Base-by-base conservation (phyloP, 768 basidiomycete genomes). In the Mycena alexandri region DNA sequence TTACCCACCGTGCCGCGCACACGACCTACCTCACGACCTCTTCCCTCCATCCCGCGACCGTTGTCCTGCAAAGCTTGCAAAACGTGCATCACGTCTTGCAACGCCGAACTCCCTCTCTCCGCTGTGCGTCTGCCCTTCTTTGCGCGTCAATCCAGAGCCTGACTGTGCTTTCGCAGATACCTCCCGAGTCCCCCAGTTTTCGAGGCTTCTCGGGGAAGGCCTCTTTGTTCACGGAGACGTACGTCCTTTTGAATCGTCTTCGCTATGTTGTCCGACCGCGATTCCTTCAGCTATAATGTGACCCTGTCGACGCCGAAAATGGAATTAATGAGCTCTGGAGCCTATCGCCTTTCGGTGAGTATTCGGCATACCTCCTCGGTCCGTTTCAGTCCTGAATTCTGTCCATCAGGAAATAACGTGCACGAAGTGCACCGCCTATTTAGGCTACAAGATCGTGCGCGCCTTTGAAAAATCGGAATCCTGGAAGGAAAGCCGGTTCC, bases 371-470 rank as follows among this genome's bases (percentile, higher is more conserved):
- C 21, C 44, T 17, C 5, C 25, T 17, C 34, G 38, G 13, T 46
- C 14, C 22, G 36, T 6, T 22, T 43, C 50, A 21, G 46, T 24
- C 11, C 46, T 67, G 24, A 67, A 34, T 38, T 43, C 34, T 43
- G 36, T 51, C 16, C 36, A 10, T 6, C 57, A 86, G 73, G 86
- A 89, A 74, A 81, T 87, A 33, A 78, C 79, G 19, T 90, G 89
- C 75, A 75, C 80, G 7, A 78, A 77, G 29, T 67, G 62, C 63
- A 79, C 81, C 36, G 68, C 79, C 12, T 87, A 86, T 72, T 79
- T 90, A n/a, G 89, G 89, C 14, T 90, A 87, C 87, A 86, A 87
- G 75, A 88, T 90, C 54, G 76, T 87, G 7, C 84, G 84, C 38
- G 89, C 88, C 5, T 84, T 86, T 71, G 87, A 88, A 63, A 71